Evolutionary conservation across 306 rosid genomes (phyloP).

Genomic region (Sphenostylis stenocarpa): DNA sequence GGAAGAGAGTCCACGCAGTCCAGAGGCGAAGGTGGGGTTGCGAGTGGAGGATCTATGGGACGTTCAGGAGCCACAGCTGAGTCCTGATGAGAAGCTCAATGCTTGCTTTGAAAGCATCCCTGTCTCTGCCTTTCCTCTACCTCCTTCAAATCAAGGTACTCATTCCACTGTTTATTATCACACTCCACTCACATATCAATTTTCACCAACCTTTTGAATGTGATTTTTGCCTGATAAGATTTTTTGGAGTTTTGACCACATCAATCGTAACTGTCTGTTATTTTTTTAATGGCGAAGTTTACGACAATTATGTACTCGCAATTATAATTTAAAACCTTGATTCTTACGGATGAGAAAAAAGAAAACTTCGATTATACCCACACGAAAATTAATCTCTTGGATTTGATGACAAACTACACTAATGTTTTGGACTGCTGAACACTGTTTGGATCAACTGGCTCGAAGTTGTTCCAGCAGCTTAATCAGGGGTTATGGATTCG

Average conservation of each 20-base stretch:
- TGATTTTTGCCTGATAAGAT: too few species aligned
- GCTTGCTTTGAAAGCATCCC: constrained; percentile 91
- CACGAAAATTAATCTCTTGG: constrained; percentile 7
- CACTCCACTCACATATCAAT: neutral
- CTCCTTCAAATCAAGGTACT: constrained; percentile 66
- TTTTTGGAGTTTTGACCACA: neutral
- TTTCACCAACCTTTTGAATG: neutral
- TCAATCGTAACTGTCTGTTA: too few species aligned
- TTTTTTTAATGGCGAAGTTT: too few species aligned
- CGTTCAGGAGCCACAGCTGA: constrained; percentile 66
- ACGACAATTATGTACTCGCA: too few species aligned
- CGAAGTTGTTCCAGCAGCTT: too few species aligned
- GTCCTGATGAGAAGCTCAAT: constrained; percentile 84
- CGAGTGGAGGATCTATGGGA: constrained; percentile 90
- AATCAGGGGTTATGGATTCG: too few species aligned
- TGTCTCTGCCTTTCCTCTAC: constrained; percentile 76
- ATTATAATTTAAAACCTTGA: neutral
- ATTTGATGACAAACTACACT: neutral
- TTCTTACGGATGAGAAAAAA: neutral
- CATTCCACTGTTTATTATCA: neutral
- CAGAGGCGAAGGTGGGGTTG: constrained; percentile 90
- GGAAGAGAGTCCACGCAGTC: constrained; percentile 75
- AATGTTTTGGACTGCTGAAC: neutral
- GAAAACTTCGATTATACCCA: neutral
- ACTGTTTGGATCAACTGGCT: neutral